Base-by-base conservation (phyloP, 805 yeast species). In the Tetrapisispora phaffii region DNA sequence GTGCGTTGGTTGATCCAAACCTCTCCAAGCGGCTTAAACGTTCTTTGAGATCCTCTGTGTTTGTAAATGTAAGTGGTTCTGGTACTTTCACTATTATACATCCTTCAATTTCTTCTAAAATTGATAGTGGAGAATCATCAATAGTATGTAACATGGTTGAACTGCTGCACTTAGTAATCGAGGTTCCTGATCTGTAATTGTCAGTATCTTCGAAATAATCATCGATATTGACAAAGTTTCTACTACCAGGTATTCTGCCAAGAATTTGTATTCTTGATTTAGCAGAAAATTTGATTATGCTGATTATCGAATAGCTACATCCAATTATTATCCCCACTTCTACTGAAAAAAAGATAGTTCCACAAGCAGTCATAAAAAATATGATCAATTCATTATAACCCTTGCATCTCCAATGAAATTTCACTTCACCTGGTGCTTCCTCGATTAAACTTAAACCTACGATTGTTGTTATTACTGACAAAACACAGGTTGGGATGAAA, bases 311-410 rank as follows among this genome's bases (percentile, higher is more conserved):
- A 53, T 86, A 85, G 0, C 77, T 77, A 40, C 85, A 79, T 0
- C 98, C 97, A n/a, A 86, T 74, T 2, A 83, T 79, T 40, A 93
- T 86, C 1, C 98, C 97, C 15, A 83, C 79, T 61, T 90, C 96
- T 59, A 89, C 80, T 0, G 97, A 87, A 60, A 74, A 80, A 52
- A 79, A 75, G 20, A 84, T 58, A 0, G 95, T 82, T 1, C 80
- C 73, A 1, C 72, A 34, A 7, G 84, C 68, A 0, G 93, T 84
- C n/a, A 82, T 68, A 15, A 69, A 63, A 54, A 85, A 78, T 0
- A 89, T 80, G 6, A 77, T 59, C 3, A 90, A 59, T 56, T 90
- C 98, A 55, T 79, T 77, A 63, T 77, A 85, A 0, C 97, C 96
- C 20, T 72, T 68, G 6, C 89, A 77, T 43, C 68, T 66, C 70